phyloP scores from a whole-genome alignment of 1,284 basidiomycete species.

The Trichosporon ovoides region DNA sequence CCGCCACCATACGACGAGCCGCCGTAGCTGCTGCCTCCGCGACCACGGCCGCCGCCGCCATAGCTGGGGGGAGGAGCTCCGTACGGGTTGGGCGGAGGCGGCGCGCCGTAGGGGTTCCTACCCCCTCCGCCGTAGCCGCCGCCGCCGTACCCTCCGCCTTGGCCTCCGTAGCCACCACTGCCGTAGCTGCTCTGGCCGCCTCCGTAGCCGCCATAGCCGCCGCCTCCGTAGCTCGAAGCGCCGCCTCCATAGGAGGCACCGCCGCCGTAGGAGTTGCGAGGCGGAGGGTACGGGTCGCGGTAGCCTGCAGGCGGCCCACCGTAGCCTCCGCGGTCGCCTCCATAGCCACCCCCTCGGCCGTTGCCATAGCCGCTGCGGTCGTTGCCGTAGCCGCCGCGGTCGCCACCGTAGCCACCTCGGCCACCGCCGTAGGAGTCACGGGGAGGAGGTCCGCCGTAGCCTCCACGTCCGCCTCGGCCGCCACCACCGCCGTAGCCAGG shows the following conservation, averaged over 20 bases:
- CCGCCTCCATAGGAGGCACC: not conserved
- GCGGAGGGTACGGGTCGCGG: constrained; percentile 1
- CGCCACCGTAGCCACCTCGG: no score
- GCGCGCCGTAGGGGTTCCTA: constrained; percentile 15
- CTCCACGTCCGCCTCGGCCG: constrained; percentile 55
- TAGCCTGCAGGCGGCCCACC: not conserved
- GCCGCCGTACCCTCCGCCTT: constrained; percentile 10
- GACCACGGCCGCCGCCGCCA: constrained; percentile 5
- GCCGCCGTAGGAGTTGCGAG: not conserved
- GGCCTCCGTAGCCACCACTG: constrained; percentile 5
- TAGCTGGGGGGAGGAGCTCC: not conserved
- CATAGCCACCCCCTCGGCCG: constrained; percentile 9
- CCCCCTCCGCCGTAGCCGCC: constrained; percentile 9
- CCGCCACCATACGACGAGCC: constrained; percentile 2
- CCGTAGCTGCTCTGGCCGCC: constrained; percentile 8
- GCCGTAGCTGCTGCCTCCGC: constrained; percentile 7
- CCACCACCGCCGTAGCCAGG: constrained; percentile 25
- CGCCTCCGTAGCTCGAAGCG: constrained; percentile 2
- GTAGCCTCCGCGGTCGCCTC: constrained; percentile 5
- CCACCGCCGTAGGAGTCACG: no score
- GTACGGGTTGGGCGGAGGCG: constrained; percentile 7
- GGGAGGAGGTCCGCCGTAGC: no score
- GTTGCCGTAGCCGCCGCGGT: constrained; percentile 27
- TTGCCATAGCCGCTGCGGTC: constrained; percentile 25
- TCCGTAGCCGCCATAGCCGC: constrained; percentile 16